These are phyloP conservation scores for Psilocybe mexicana DNA, from an alignment of 1,284 basidiomycete genomes.

Conservation along the genomic window DNA sequence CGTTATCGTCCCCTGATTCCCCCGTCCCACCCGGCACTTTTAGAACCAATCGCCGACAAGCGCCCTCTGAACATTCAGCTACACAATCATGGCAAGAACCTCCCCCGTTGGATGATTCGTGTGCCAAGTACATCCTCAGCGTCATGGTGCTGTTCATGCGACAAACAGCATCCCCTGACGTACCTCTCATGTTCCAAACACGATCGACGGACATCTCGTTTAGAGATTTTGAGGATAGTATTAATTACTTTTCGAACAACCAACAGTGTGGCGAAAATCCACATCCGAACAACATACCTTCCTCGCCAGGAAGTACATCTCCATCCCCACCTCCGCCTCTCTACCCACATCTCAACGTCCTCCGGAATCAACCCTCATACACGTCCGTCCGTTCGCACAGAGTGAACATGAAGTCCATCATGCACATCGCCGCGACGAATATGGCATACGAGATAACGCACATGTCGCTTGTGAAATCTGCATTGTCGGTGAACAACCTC, in stretches of 20 bases:
- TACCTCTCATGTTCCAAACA: conserved; percentile 62
- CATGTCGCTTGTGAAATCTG: conserved; percentile 58
- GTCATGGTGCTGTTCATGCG: conserved; percentile 83
- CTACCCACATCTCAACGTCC: conserved; percentile 8
- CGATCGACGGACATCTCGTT: conserved; percentile 67
- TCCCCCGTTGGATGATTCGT: conserved; percentile 79
- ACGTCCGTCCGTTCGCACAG: conserved; percentile 46
- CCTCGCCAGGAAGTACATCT: background rate
- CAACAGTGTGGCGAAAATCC: background rate
- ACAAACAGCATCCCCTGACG: conserved; percentile 63
- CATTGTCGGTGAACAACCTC: conserved; percentile 56
- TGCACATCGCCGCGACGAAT: conserved; percentile 45
- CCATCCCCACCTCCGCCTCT: background rate
- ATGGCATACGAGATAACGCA: conserved; percentile 69
- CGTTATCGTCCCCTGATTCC: conserved; percentile 30
- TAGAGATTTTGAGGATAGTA: conserved; percentile 66
- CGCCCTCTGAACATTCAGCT: conserved; percentile 34
- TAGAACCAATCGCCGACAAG: conserved; percentile 23
- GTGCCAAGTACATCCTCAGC: conserved; percentile 84
- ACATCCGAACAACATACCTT: background rate
- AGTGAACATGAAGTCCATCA: conserved; percentile 38
- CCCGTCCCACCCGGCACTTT: conserved; percentile 29
- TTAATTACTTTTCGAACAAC: background rate
- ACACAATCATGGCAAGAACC: conserved; percentile 63
- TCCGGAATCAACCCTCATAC: conserved; percentile 42